Conservation (phyloP, 1,284 basidiomycete species). For the Cryptococcus hybrid region DNA sequence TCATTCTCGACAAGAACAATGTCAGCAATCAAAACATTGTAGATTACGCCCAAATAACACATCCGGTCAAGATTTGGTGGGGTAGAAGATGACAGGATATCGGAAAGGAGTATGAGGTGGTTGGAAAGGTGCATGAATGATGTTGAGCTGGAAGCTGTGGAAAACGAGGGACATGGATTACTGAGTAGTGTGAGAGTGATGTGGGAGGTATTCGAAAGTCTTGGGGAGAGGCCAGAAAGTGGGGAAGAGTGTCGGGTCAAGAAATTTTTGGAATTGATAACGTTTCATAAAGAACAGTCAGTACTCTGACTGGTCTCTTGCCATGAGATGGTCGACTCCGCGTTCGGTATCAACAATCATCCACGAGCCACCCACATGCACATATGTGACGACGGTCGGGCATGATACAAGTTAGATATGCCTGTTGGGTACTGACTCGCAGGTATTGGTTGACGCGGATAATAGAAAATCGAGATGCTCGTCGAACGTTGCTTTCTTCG, state of each 20-base stretch:
- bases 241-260: neutral
- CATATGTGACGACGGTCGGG: too few relatives aligned
- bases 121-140: constrained; percentile 77
- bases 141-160: constrained; percentile 68
- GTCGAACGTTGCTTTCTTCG: too few relatives aligned
- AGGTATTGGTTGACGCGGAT: too few relatives aligned
- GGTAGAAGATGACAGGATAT: constrained; percentile 59
- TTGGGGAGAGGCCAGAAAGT: constrained; percentile 34
- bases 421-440: too few relatives aligned
- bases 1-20: constrained; percentile 67
- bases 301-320: too few relatives aligned
- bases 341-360: too few relatives aligned
- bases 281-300: too few relatives aligned
- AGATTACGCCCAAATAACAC: constrained; percentile 62
- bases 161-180: constrained; percentile 83
- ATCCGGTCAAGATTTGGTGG: constrained; percentile 85
- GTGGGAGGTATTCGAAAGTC: constrained; percentile 75
- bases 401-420: too few relatives aligned
- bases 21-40: neutral
- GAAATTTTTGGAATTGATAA: too few relatives aligned
- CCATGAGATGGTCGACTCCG: too few relatives aligned
- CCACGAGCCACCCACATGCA: too few relatives aligned
- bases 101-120: constrained; percentile 57
- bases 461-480: too few relatives aligned
- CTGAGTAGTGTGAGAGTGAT: constrained; percentile 89